These are phyloP conservation scores for Peterozyma xylosa DNA, from an alignment of 805 yeast genomes.

Conservation along the genomic window DNA sequence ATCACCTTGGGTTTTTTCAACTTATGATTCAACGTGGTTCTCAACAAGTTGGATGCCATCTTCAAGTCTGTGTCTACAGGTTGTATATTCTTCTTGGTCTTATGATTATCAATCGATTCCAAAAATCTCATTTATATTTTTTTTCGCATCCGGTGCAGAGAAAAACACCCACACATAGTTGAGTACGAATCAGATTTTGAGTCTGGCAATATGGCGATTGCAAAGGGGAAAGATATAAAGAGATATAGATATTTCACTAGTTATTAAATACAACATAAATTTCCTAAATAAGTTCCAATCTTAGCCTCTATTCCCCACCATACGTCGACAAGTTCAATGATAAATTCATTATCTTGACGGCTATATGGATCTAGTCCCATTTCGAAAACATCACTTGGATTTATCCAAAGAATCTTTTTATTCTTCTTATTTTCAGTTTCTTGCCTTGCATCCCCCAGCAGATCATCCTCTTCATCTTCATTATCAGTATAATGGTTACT, in stretches of 20 bases:
- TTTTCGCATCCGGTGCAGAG: no score
- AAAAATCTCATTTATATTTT: no score
- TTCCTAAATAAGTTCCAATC: conserved; percentile 27
- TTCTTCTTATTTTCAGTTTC: conserved; percentile 5
- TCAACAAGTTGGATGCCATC: background rate
- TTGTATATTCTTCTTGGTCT: no score
- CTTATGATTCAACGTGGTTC: background rate
- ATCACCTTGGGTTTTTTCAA: conserved; percentile 32
- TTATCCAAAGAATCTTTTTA: conserved; percentile 19
- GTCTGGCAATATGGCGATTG: no score
- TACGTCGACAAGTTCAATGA: conserved; percentile 28
- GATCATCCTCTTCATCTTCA: conserved; percentile 8
- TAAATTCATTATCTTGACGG: conserved; percentile 34
- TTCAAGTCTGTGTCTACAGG: no score
- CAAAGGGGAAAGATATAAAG: no score
- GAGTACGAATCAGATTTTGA: no score
- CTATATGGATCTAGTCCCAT: conserved; percentile 56
- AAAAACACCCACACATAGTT: no score
- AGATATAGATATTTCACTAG: no score
- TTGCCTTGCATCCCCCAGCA: conserved; percentile 1
- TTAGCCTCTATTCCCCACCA: conserved; percentile 42
- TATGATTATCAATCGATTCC: no score
- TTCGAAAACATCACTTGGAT: conserved; percentile 38
- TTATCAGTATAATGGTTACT: background rate
- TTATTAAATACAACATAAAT: conserved; percentile 24